Evolutionary conservation across 192 early-diverging fungal genomes (phyloP), one percentile per base, ranked within the genome.

Genomic region (Phycomyces nitens): DNA sequence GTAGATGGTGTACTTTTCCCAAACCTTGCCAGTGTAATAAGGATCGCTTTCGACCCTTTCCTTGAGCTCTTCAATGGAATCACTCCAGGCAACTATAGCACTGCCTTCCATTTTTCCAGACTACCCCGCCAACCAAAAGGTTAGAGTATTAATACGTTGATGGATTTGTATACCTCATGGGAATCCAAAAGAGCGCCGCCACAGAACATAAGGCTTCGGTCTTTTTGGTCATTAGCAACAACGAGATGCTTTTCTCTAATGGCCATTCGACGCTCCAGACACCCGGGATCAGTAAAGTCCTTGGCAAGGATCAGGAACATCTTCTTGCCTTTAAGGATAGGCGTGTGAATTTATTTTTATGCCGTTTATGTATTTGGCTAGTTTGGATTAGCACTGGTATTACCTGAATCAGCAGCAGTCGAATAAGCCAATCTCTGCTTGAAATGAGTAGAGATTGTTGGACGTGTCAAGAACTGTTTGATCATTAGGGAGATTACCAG

Each of bases 91-190:
- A 3, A 63, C 15, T 10, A 63, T 12, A 42, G 21, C 15, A 18
- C 62, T 63, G 16, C 62, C 62, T 12, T 22, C 40, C 62, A 63
- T 63, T 26, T 63, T 63, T 10, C 62, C 62, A 55, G 11, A 27
- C 60, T 62, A 39, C 1, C 6, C 24, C 5, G 7, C 29, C 22
- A 29, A 8, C 27, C n/a, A n/a, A n/a, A n/a, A n/a, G n/a, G 9
- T 22, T 22, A 5, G 18, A 27, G 24, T 11, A 29, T 7, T 11
- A 22, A 18, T 16, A 12, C n/a, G 29, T 20, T 42, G n/a, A n/a
- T n/a, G n/a, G n/a, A n/a, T n/a, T n/a, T n/a, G n/a, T n/a, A n/a
- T 53, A 62, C 61, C 21, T 52, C 50, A 4, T 63, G 51, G 16
- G 51, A 53, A 41, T 63, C 62, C 4, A 63, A 53, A 24, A 21